Base-by-base conservation (phyloP, 2,329 filamentous ascomycete species). In the Bertia moriformis region DNA sequence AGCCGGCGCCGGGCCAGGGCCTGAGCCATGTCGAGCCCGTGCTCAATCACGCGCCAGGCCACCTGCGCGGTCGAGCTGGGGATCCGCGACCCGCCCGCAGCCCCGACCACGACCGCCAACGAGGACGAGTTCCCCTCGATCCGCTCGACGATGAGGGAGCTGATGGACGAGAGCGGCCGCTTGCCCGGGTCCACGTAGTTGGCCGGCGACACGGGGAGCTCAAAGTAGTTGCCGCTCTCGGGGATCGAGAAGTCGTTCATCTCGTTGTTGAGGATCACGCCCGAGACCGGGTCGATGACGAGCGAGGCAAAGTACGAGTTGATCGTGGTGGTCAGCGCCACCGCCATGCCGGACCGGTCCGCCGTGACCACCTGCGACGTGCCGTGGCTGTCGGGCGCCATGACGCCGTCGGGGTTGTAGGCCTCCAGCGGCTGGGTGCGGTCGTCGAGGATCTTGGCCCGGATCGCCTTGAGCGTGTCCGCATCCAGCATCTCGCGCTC, bases 181-280 rank as follows among this genome's bases (percentile, higher is more conserved):
- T 95, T 95, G 37, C 74, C 69, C 0, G 85, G 76, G 4, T 76
- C 71, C 54, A 95, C 77, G 54, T 77, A 95, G 66, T 96, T 95
- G 35, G 78, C 71, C 3, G 76, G 73, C 1, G 75, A 79, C 2
- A 89, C 87, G 35, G 79, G 71, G 60, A 86, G 94, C 39, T 86
- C 87, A 54, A 95, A 96, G 18, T 78, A 75, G 54, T 94, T 94
- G 42, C 67, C 69, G 2, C 69, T 62, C 39, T 74, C 74, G 0
- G 89, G 88, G 49, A 93, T 87, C 38, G 79, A 85, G 63, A 95
- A 95, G 61, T 93, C 86, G 63, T 78, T 71, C 67, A 74, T 74
- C 57, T 80, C 69, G 55, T 77, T 66, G 57, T 78, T 80, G 18
- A 93, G 73, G 40, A 93, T 84, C 42, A 94, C 69, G 14, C 88